Conservation (phyloP, 208 protist genomes). For the Acanthamoeba healyi region DNA sequence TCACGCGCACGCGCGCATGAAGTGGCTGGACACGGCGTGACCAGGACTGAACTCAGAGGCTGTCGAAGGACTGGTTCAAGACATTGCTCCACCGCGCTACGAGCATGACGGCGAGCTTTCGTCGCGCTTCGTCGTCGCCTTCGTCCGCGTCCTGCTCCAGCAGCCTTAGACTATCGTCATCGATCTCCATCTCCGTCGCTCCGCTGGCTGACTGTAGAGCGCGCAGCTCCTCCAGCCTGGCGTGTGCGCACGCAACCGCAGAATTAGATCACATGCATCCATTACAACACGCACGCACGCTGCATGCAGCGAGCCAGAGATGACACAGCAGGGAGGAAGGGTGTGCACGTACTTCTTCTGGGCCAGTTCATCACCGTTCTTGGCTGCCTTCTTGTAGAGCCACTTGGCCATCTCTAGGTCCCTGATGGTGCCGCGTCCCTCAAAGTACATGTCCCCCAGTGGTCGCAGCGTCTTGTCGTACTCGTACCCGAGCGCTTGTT, state of each 20-base stretch:
- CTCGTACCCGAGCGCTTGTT: neutral
- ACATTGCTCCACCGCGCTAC: neutral
- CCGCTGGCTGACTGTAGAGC: neutral
- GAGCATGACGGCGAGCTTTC: neutral
- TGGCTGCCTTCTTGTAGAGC: conserved; percentile 13
- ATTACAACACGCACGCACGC: too few species aligned
- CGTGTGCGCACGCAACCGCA: too few species aligned
- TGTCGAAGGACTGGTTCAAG: neutral
- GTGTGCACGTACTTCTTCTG: neutral
- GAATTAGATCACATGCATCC: too few species aligned
- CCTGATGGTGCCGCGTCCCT: neutral
- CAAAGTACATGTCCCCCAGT: conserved; percentile 1
- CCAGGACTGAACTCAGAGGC: neutral
- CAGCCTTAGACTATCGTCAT: neutral
- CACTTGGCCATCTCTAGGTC: neutral
- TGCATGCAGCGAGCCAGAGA: neutral
- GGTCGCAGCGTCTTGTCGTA: neutral
- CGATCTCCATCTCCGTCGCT: neutral
- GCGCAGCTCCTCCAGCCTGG: neutral
- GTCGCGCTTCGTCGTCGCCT: neutral
- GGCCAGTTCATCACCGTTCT: neutral
- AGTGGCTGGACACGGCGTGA: too few species aligned
- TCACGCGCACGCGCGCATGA: too few species aligned
- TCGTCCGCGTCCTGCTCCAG: neutral
- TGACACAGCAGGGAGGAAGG: neutral